Evolutionary conservation across 1,284 basidiomycete species (phyloP).

Genomic region (Ceratorhiza oryzae-sativae): DNA sequence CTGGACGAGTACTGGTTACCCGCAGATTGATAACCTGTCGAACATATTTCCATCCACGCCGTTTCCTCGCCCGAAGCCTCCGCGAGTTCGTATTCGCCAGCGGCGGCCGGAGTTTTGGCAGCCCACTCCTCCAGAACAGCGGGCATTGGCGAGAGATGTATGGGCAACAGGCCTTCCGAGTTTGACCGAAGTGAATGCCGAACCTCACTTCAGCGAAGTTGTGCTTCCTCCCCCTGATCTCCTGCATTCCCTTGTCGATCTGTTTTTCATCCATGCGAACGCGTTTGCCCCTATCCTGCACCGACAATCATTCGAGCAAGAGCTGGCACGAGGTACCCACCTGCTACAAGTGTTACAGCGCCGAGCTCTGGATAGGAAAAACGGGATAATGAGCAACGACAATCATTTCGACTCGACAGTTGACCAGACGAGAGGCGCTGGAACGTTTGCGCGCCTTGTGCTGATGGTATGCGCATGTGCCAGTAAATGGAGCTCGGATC

Average conservation of each 20-base stretch:
- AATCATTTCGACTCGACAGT: neutral
- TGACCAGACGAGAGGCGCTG: constrained; percentile 7
- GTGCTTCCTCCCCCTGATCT: constrained; percentile 64
- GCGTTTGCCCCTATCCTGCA: constrained; percentile 59
- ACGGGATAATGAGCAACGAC: constrained; percentile 53
- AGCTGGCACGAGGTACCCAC: constrained; percentile 2
- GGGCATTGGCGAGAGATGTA: neutral
- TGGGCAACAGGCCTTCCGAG: neutral
- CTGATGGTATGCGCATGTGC: constrained; percentile 61
- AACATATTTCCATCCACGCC: no score
- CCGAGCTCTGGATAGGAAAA: constrained; percentile 54
- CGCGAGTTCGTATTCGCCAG: neutral
- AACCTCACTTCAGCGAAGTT: neutral
- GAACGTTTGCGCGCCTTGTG: constrained; percentile 57
- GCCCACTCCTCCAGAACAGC: constrained; percentile 15
- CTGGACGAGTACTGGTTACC: no score
- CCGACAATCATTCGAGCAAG: constrained; percentile 56
- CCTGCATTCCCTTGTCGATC: constrained; percentile 55
- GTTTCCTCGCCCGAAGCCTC: neutral
- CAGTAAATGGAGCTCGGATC: constrained; percentile 58
- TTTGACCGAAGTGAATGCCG: neutral
- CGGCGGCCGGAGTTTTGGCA: constrained; percentile 10
- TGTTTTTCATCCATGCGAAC: constrained; percentile 59
- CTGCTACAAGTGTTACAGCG: neutral
- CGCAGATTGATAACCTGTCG: neutral